Conservation (phyloP, 2,329 filamentous ascomycete genomes). For the Talaromyces islandicus region DNA sequence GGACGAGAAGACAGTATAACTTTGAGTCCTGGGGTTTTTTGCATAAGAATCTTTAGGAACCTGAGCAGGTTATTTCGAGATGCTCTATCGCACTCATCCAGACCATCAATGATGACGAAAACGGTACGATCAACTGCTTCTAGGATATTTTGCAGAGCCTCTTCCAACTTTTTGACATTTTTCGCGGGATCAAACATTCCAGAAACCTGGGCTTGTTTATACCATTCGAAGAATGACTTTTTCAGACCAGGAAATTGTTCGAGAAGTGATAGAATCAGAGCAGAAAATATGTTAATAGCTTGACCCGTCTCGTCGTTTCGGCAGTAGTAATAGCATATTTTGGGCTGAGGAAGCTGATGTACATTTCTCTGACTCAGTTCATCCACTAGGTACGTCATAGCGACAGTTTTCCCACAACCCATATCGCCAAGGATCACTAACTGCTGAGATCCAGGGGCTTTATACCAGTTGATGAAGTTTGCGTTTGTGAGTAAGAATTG, state of each 20-base stretch:
- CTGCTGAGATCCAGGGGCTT: constrained; percentile 9
- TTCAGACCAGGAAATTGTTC: constrained; percentile 14
- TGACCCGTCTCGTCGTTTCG: constrained; percentile 18
- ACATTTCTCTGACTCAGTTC: constrained; percentile 12
- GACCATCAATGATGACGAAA: constrained; percentile 20
- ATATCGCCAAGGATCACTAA: constrained; percentile 15
- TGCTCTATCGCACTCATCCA: constrained; percentile 22
- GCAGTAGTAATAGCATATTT: constrained; percentile 25
- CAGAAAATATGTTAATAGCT: constrained; percentile 13
- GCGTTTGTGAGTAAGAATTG: constrained; percentile 12
- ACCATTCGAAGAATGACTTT: constrained; percentile 14
- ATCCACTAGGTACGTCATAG: constrained; percentile 15
- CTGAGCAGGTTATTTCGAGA: constrained; percentile 16
- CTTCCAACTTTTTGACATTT: constrained; percentile 11
- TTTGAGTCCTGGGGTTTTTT: constrained; percentile 12
- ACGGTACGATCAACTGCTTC: constrained; percentile 12
- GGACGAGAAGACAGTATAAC: constrained; percentile 14
- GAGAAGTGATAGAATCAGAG: constrained; percentile 15
- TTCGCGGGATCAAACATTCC: constrained; percentile 13
- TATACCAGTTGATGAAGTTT: constrained; percentile 14
- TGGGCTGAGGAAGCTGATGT: constrained; percentile 14
- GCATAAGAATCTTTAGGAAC: constrained; percentile 1
- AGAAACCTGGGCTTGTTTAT: constrained; percentile 11
- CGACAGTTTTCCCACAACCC: constrained; percentile 16
- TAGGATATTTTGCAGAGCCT: constrained; percentile 12